Base-by-base conservation (phyloP, 1,139 yeast species). In the Lizanozyma gosingica region DNA sequence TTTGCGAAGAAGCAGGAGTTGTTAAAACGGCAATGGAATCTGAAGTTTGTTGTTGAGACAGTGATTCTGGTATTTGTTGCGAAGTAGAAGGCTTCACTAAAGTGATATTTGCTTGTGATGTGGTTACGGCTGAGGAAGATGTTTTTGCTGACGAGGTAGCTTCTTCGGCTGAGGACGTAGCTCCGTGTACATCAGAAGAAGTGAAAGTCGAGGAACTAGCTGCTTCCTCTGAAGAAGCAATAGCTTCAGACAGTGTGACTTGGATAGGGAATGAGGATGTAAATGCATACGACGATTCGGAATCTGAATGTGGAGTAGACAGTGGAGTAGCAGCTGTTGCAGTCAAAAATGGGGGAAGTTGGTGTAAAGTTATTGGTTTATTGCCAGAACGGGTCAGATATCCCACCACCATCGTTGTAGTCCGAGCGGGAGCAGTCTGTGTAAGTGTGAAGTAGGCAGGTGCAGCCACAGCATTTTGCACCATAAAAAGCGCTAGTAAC, bases 1-100 rank as follows among this genome's bases (percentile, higher is more conserved):
- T n/a, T n/a, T n/a, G n/a, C n/a, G n/a, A n/a, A n/a, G n/a, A n/a
- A n/a, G n/a, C n/a, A n/a, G n/a, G n/a, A n/a, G n/a, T n/a, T n/a
- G n/a, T n/a, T n/a, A n/a, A n/a, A n/a, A n/a, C n/a, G n/a, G n/a
- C n/a, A n/a, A n/a, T n/a, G n/a, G n/a, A n/a, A n/a, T n/a, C n/a
- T n/a, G n/a, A n/a, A n/a, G n/a, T n/a, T n/a, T n/a, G n/a, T n/a
- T n/a, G n/a, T n/a, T n/a, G n/a, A n/a, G n/a, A n/a, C n/a, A n/a
- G n/a, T n/a, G n/a, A n/a, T n/a, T n/a, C n/a, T n/a, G n/a, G n/a
- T n/a, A n/a, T n/a, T n/a, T n/a, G n/a, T n/a, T n/a, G n/a, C n/a
- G n/a, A n/a, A 6, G 60, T 50, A 1, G 66, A 57, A 1, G 73
- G 53, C 38, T 69, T 52, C 1, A 67, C 67, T 0, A 74, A 67